Evolutionary conservation across 768 basidiomycete species (phyloP).

Genomic region (Kwoniella dejecticola): DNA sequence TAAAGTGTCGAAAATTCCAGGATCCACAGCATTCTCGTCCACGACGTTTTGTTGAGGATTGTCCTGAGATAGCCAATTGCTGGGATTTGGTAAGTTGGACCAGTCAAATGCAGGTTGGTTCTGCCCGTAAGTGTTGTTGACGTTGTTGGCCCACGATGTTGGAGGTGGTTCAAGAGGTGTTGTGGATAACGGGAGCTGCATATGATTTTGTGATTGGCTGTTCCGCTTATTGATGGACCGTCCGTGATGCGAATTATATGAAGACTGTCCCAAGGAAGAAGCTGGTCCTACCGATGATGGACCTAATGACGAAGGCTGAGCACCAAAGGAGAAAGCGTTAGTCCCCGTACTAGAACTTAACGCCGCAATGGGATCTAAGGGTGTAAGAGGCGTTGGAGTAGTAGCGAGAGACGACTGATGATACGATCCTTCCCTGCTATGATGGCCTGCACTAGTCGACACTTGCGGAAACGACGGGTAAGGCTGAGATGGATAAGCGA

Average conservation of each 20-base stretch:
- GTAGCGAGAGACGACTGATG: conserved; percentile 35
- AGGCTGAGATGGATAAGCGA: conserved; percentile 28
- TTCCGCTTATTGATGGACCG: background rate
- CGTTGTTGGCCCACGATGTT: conserved; percentile 30
- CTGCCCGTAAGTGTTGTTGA: background rate
- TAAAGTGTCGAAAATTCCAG: conserved; percentile 35
- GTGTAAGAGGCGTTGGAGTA: conserved; percentile 40
- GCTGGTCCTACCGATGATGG: conserved; percentile 1
- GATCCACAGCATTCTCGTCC: conserved; percentile 24
- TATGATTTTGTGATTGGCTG: background rate
- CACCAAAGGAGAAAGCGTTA: conserved; percentile 21
- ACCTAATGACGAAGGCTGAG: conserved; percentile 15
- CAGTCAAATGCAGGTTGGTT: conserved; percentile 23
- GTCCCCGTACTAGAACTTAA: conserved; percentile 14
- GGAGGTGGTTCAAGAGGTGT: conserved; percentile 43
- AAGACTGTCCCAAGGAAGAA: conserved; percentile 1
- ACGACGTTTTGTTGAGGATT: background rate
- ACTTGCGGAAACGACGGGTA: conserved; percentile 24
- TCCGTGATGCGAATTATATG: conserved; percentile 11
- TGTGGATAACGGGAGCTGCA: conserved; percentile 20
- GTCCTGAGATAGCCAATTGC: conserved; percentile 11
- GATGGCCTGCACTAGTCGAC: conserved; percentile 9
- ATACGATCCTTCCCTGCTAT: conserved; percentile 31
- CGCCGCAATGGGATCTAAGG: conserved; percentile 17
- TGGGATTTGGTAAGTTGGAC: conserved; percentile 22